Base-by-base conservation (phyloP, 2,329 filamentous ascomycete species). In the Coniochaeta sp. region DNA sequence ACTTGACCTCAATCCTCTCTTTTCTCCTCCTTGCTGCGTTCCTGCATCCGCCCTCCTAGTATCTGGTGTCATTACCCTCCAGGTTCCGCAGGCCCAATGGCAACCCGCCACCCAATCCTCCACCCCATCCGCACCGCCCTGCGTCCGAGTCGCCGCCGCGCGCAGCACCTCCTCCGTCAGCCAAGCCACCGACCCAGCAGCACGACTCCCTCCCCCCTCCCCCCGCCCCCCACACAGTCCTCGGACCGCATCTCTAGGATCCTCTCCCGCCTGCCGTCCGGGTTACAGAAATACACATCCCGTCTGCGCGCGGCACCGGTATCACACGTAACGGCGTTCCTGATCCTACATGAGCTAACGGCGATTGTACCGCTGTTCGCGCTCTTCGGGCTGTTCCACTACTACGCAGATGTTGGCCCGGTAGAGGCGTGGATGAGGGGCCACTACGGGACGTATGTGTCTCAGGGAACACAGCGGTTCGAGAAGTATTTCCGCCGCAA, bases 271-370 rank as follows among this genome's bases (percentile, higher is more conserved):
- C 80, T 90, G 8, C 91, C 91, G 2, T 76, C 70, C 5, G 87
- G 86, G 62, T 80, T 96, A 14, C 89, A 84, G 61, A 81, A 78
- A 58, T 90, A 92, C 76, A 87, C 90, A 0, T 74, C 77, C 1
- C 85, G 86, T 0, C 83, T 99, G 3, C 84, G 87, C 61, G 80
- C 83, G 60, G 92, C 92, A 0, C 95, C 95, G 0, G 74, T 92
- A 52, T 90, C 90, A 1, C 91, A 97, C 74, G 80, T 96, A 47
- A 85, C 89, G 1, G 88, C 93, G 0, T 99, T 99, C 72, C 79
- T 98, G 12, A 78, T 97, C 43, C 81, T 99, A 0, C 95, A 99
- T 77, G 95, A 99, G 74, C 72, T 97, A 52, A 98, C 95, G 0
- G 93, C 95, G 11, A 77, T 97, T 12, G 73, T 93, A 1, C 93